phyloP scores from a whole-genome alignment of 2,329 filamentous ascomycete species.

The Didymella pinodella region DNA sequence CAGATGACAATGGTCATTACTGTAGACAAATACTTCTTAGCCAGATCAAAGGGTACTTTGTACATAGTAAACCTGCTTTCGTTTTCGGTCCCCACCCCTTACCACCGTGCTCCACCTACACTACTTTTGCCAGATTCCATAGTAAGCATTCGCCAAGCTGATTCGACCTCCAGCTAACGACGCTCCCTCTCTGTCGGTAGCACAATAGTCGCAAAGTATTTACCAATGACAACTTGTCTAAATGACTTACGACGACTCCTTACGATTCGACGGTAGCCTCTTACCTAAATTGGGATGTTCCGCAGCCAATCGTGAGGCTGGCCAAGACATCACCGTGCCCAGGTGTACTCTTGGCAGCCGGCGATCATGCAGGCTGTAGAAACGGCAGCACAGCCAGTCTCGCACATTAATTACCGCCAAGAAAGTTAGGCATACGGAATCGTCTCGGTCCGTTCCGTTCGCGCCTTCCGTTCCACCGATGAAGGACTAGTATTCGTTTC shows the following conservation, averaged over 20 bases:
- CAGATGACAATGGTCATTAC: too few species aligned
- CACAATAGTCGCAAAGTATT: constrained; percentile 4
- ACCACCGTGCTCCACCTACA: too few species aligned
- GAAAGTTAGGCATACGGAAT: constrained; percentile 3
- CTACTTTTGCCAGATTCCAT: too few species aligned
- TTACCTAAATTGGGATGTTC: constrained; percentile 1
- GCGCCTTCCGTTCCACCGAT: constrained; percentile 1
- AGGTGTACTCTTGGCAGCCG: not conserved
- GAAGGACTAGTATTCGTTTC: constrained; percentile 3
- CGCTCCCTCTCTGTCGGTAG: constrained; percentile 3
- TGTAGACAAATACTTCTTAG: too few species aligned
- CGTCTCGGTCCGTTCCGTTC: constrained; percentile 17
- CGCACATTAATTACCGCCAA: constrained; percentile 6
- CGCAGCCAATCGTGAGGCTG: constrained; percentile 9
- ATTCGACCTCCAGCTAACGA: constrained; percentile 6
- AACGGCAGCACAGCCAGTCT: not conserved
- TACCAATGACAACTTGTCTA: constrained; percentile 16
- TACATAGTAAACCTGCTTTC: too few species aligned
- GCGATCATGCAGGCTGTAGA: constrained; percentile 8
- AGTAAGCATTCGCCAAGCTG: constrained; percentile 11
- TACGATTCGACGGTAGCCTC: constrained; percentile 5
- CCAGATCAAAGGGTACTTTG: too few species aligned
- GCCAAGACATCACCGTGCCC: constrained; percentile 12
- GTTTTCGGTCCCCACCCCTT: too few species aligned
- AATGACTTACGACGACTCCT: constrained; percentile 18